phyloP scores from a whole-genome alignment of 441 rosid species.

The Jatropha podagrica region DNA sequence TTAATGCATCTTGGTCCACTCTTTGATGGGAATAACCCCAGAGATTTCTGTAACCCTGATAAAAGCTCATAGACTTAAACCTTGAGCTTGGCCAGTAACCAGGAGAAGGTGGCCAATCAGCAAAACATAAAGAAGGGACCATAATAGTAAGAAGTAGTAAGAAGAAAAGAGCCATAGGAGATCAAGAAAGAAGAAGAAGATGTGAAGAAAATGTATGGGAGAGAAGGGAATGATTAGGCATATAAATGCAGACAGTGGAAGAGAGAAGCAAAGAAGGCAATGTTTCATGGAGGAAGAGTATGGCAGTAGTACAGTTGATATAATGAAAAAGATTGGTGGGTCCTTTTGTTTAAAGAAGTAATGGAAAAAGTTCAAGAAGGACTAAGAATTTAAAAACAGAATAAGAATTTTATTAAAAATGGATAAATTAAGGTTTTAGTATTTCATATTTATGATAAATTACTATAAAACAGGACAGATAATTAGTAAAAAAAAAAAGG shows the following conservation, averaged over 20 bases:
- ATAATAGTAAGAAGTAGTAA: constrained; percentile 35
- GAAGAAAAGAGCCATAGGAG: constrained; percentile 41
- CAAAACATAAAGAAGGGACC: constrained; percentile 46
- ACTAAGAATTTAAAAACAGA: neutral
- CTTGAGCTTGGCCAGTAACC: constrained; percentile 90
- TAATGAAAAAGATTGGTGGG: constrained; percentile 29
- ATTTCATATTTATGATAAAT: neutral
- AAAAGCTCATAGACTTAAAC: constrained; percentile 64
- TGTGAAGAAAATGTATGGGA: constrained; percentile 14
- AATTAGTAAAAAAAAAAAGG: neutral
- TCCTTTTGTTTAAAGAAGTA: neutral
- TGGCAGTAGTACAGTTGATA: constrained; percentile 20
- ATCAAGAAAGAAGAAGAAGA: neutral
- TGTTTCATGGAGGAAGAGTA: constrained; percentile 17
- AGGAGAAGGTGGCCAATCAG: constrained; percentile 79
- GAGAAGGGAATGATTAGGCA: constrained; percentile 31
- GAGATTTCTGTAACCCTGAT: constrained; percentile 66
- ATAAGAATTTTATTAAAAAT: neutral
- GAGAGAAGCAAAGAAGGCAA: constrained; percentile 17
- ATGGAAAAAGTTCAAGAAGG: neutral
- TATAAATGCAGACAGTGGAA: constrained; percentile 41
- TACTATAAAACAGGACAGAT: neutral
- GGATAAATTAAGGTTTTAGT: neutral
- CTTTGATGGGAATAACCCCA: constrained; percentile 91
- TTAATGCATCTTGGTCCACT: constrained; percentile 53